A percentile compares a stretch with the other conserved stretches of the same genome.
These are phyloP conservation scores for Malassezia furfur DNA, from an alignment of 1,284 basidiomycete genomes.

Conservation along the genomic window DNA sequence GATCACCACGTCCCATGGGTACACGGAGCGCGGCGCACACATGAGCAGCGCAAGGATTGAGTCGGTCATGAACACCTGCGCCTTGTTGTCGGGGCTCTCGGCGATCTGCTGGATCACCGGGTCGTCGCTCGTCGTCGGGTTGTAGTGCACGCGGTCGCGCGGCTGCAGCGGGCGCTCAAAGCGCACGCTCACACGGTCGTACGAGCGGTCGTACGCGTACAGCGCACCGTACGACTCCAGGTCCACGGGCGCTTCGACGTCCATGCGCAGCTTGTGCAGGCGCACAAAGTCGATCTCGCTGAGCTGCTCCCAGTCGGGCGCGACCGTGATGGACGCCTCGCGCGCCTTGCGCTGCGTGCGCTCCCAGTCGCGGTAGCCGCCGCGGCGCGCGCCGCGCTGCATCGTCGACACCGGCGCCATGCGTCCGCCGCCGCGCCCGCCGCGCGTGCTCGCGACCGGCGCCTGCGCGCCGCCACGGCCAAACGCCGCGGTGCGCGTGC, in stretches of 20 bases:
- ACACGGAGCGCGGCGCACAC: slow-evolving; percentile 87
- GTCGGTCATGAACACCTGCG: slow-evolving; percentile 90
- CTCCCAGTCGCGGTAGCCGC: slow-evolving; percentile 89
- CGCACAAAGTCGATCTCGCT: slow-evolving; percentile 97
- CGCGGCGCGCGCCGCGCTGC: slow-evolving; percentile 52
- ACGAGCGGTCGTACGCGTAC: slow-evolving; percentile 86
- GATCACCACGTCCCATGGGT: slow-evolving; percentile 98
- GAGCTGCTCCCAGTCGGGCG: slow-evolving; percentile 80
- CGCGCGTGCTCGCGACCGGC: slow-evolving; percentile 19
- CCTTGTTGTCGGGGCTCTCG: slow-evolving; percentile 50
- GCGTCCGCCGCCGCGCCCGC: slow-evolving; percentile 49
- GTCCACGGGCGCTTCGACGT: slow-evolving; percentile 54
- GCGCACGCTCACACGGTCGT: slow-evolving; percentile 83
- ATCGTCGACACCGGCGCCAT: slow-evolving; percentile 23
- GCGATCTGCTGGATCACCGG: slow-evolving; percentile 52
- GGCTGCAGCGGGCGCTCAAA: slow-evolving; percentile 80
- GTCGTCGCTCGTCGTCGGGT: slow-evolving; percentile 93
- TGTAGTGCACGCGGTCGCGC: slow-evolving; percentile 91
- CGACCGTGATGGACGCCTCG: slow-evolving; percentile 88
- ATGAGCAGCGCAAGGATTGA: slow-evolving; percentile 91
- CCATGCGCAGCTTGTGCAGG: slow-evolving; percentile 78
- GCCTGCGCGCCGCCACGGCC: background rate
- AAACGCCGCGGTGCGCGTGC: slow-evolving; percentile 13
- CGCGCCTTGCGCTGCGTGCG: slow-evolving; percentile 71
- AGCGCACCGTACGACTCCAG: slow-evolving; percentile 73